Evolutionary conservation across 2,329 filamentous ascomycete species (phyloP).

Genomic region (Fusarium camptoceras): DNA sequence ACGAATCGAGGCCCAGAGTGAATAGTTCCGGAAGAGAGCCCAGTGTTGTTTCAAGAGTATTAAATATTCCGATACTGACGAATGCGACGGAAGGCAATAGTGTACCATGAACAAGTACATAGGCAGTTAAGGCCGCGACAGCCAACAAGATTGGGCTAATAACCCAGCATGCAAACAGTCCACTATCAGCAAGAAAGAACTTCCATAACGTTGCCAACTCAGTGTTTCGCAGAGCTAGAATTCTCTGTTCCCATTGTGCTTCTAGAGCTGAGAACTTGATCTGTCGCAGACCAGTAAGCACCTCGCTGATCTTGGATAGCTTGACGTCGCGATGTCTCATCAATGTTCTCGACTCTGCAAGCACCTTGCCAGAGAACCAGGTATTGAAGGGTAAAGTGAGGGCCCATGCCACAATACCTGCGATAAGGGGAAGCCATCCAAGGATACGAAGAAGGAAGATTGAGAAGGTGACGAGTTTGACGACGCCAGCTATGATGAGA

Average conservation of each 20-base stretch:
- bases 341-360: conserved; percentile 71
- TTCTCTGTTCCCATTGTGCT: conserved; percentile 76
- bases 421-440: conserved; percentile 74
- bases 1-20: conserved; percentile 76
- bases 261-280: conserved; percentile 86
- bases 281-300: conserved; percentile 80
- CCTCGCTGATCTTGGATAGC: conserved; percentile 79
- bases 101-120: conserved; percentile 70
- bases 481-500: conserved; percentile 60
- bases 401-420: conserved; percentile 72
- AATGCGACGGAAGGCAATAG: conserved; percentile 80
- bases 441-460: conserved; percentile 74
- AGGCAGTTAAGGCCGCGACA: conserved; percentile 75
- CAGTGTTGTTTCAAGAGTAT: conserved; percentile 75
- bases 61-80: conserved; percentile 80
- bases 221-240: conserved; percentile 68
- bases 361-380: conserved; percentile 72
- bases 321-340: conserved; percentile 82
- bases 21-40: conserved; percentile 78
- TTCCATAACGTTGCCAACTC: conserved; percentile 75
- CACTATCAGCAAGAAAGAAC: conserved; percentile 71
- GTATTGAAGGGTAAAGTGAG: conserved; percentile 76
- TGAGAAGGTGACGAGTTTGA: conserved; percentile 65
- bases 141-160: conserved; percentile 78
- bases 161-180: conserved; percentile 76